Percentiles rank a stretch among this genome's conserved stretches.
Evolutionary conservation across 345 rosid genomes (phyloP).

Genomic region (Eucalyptus albens): DNA sequence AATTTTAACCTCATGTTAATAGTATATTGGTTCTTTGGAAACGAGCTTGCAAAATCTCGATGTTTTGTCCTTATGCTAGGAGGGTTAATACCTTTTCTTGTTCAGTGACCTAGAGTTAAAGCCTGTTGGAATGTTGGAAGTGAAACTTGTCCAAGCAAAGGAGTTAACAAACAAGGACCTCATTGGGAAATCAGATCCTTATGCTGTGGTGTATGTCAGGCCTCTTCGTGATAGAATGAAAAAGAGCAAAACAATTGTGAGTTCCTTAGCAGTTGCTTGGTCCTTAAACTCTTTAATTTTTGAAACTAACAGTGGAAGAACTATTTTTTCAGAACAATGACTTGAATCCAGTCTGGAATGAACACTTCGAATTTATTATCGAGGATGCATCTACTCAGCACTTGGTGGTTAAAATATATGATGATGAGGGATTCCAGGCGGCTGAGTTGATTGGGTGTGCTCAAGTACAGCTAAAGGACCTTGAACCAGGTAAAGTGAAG

Average conservation of each 20-base stretch:
- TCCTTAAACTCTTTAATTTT: neutral
- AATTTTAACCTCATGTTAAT: neutral
- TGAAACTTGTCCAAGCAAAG: slow-evolving; percentile 97
- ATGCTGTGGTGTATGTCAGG: slow-evolving; percentile 63
- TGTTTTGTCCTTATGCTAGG: neutral
- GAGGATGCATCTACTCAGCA: slow-evolving; percentile 93
- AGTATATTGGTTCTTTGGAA: neutral
- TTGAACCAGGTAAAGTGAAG: slow-evolving; percentile 97
- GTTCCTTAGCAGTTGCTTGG: neutral
- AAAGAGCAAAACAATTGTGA: slow-evolving; percentile 79
- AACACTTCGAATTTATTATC: slow-evolving; percentile 79
- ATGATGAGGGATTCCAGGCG: slow-evolving; percentile 91
- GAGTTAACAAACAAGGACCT: slow-evolving; percentile 88
- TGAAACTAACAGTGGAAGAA: neutral
- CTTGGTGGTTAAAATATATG: slow-evolving; percentile 75
- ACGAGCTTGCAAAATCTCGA: neutral
- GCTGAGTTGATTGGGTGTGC: slow-evolving; percentile 87
- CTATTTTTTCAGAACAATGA: slow-evolving; percentile 67
- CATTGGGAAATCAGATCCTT: slow-evolving; percentile 97
- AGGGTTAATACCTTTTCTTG: slow-evolving; percentile 1
- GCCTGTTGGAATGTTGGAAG: slow-evolving; percentile 86
- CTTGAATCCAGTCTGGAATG: slow-evolving; percentile 97
- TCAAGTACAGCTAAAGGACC: slow-evolving; percentile 61
- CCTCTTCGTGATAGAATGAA: slow-evolving; percentile 73
- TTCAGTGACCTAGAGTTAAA: slow-evolving; percentile 87